phyloP scores from a whole-genome alignment of 306 rosid genomes.

The Gleditsia sinensis region DNA sequence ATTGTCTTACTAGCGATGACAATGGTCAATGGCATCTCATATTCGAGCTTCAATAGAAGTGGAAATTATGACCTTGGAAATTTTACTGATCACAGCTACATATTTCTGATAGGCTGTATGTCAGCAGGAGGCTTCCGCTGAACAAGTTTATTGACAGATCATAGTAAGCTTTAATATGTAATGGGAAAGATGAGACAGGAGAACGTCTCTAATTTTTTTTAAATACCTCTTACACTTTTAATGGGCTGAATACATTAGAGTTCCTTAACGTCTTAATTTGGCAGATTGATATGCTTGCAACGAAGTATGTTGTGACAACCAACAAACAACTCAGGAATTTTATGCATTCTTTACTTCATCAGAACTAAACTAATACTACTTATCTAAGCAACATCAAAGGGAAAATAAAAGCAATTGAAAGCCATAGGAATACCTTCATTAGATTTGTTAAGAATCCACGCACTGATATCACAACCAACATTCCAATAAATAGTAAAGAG shows the following conservation, averaged over 20 bases:
- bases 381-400: slow-evolving; percentile 24
- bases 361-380: background rate
- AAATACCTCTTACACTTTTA: no score
- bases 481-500: slow-evolving; percentile 88
- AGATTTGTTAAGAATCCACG: slow-evolving; percentile 96
- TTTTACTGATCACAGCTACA: background rate
- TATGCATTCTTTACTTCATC: background rate
- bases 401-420: slow-evolving; percentile 29
- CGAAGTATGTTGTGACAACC: background rate
- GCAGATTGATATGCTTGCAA: background rate
- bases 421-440: slow-evolving; percentile 77
- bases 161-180: no score
- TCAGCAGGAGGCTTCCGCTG: background rate
- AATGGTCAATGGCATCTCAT: slow-evolving; percentile 4
- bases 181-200: no score
- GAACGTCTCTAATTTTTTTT: no score
- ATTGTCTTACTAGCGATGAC: background rate
- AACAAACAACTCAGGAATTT: background rate
- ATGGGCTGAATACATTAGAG: no score
- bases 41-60: background rate
- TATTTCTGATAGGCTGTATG: no score
- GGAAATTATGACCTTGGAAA: background rate
- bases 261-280: no score
- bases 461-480: slow-evolving; percentile 90
- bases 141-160: no score